Conservation (phyloP, 1,284 basidiomycete species). For the Xanthoconium separans region DNA sequence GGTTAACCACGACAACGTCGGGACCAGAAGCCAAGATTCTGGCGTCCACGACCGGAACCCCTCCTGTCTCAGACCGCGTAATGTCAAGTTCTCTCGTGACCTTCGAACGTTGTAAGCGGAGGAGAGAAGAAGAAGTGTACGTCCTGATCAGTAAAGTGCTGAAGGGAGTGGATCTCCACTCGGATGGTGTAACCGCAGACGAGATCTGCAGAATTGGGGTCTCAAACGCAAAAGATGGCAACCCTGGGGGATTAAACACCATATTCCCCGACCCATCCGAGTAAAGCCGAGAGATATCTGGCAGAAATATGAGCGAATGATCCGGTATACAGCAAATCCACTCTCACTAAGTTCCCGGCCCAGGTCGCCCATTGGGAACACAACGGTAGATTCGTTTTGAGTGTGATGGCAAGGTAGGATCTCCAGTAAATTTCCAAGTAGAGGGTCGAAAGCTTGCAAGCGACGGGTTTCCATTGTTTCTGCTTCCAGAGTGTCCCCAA, state of each 20-base stretch:
- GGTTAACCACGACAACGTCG: slow-evolving; percentile 42
- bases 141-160: slow-evolving; percentile 33
- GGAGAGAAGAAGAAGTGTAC: slow-evolving; percentile 29
- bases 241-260: slow-evolving; percentile 44
- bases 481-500: slow-evolving; percentile 51
- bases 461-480: slow-evolving; percentile 39
- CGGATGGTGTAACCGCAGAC: slow-evolving; percentile 11
- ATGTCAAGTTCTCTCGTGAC: slow-evolving; percentile 37
- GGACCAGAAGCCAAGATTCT: slow-evolving; percentile 34
- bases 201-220: slow-evolving; percentile 36
- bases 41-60: slow-evolving; percentile 46
- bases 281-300: slow-evolving; percentile 53
- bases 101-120: slow-evolving; percentile 18
- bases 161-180: slow-evolving; percentile 25
- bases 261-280: slow-evolving; percentile 25
- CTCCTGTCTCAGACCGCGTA: slow-evolving; percentile 40
- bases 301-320: slow-evolving; percentile 7
- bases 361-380: slow-evolving; percentile 64
- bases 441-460: slow-evolving; percentile 52
- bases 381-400: slow-evolving; percentile 37
- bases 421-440: slow-evolving; percentile 51
- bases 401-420: slow-evolving; percentile 33
- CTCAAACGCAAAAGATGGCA: slow-evolving; percentile 34
- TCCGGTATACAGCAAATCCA: slow-evolving; percentile 1
- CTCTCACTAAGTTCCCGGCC: slow-evolving; percentile 57